Base-by-base conservation (phyloP, 169 alveolate species). In the Plasmodium malariae region DNA sequence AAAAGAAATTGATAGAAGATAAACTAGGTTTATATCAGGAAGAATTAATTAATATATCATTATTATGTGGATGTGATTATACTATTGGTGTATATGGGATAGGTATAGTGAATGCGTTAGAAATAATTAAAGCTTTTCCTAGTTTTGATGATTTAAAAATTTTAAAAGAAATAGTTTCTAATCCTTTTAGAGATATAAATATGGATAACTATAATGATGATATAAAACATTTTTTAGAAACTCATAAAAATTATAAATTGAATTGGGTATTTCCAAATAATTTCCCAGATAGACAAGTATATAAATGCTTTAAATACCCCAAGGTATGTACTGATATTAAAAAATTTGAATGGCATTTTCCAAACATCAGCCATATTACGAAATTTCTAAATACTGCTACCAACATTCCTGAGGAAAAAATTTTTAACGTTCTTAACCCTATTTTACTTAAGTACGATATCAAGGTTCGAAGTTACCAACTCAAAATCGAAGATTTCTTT, bases 101-200 rank as follows among this genome's bases (percentile, higher is more conserved):
- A 4, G 99, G 99, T 28, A 94, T 98, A 5, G 99, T 98, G n/a
- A 98, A 98, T 88, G 99, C 99, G 1, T 87, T 97, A 63, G 99
- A 98, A 88, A 93, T 96, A 19, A 88, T 98, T 21, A 94, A 97
- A 72, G 98, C 98, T 0, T 97, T 94, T 70, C 98, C 98, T 4
- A 92, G 92, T 19, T 88, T 95, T 63, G 97, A 95, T 0, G 98
- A 95, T 34, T 92, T 96, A 83, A 68, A 93, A 43, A 90, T 83
- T 49, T 88, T 96, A 51, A 92, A 94, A 65, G 87, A 95, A 26
- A 94, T 98, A 95, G 96, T 97, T 28, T 91, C 96, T 5, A 95
- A 91, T 62, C 95, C 92, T 2, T 80, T 88, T 63, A 73, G 59
- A 55, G 59, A 74, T 7, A 49, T 87, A 45, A 49, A 59, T 63